Percentiles rank a stretch among this genome's conserved stretches.
These are phyloP conservation scores for Chrysosporium queenslandicum DNA, from an alignment of 2,329 filamentous ascomycete genomes.

Conservation along the genomic window DNA sequence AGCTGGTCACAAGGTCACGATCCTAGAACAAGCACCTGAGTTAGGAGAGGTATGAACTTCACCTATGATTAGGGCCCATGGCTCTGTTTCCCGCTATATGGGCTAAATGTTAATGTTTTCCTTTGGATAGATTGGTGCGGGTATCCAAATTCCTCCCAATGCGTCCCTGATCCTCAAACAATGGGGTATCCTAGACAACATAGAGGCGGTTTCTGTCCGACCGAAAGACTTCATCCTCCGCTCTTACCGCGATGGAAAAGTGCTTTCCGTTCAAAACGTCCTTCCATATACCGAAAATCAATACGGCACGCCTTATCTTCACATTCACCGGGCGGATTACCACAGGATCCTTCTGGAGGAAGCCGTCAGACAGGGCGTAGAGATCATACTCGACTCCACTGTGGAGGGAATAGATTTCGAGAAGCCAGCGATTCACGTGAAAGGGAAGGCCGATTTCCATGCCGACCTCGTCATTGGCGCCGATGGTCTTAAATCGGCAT, in stretches of 20 bases:
- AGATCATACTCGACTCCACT: slow-evolving; percentile 22
- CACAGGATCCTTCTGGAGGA: slow-evolving; percentile 36
- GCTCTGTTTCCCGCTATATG: background rate
- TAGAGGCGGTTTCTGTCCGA: slow-evolving; percentile 23
- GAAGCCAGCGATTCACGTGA: slow-evolving; percentile 24
- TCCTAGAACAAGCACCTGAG: slow-evolving; percentile 31
- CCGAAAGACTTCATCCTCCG: slow-evolving; percentile 26
- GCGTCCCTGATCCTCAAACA: slow-evolving; percentile 23
- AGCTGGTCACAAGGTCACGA: slow-evolving; percentile 18
- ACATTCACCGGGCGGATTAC: slow-evolving; percentile 44
- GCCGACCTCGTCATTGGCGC: slow-evolving; percentile 42
- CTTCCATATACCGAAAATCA: slow-evolving; percentile 22
- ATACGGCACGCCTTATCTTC: slow-evolving; percentile 36
- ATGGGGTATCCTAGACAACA: slow-evolving; percentile 23
- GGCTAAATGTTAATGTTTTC: background rate
- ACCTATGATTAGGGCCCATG: too few species aligned
- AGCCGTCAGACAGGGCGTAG: slow-evolving; percentile 34
- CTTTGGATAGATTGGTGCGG: slow-evolving; percentile 24
- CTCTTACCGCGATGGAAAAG: slow-evolving; percentile 25
- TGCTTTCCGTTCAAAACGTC: slow-evolving; percentile 23
- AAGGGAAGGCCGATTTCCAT: slow-evolving; percentile 23
- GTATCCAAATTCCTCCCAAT: slow-evolving; percentile 30
- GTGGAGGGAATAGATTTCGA: slow-evolving; percentile 24
- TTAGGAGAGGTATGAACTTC: slow-evolving; percentile 30
- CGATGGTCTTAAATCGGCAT: slow-evolving; percentile 40